Conservation (phyloP, 371 early-diverging fungal species). For the Mucor piriformis region DNA sequence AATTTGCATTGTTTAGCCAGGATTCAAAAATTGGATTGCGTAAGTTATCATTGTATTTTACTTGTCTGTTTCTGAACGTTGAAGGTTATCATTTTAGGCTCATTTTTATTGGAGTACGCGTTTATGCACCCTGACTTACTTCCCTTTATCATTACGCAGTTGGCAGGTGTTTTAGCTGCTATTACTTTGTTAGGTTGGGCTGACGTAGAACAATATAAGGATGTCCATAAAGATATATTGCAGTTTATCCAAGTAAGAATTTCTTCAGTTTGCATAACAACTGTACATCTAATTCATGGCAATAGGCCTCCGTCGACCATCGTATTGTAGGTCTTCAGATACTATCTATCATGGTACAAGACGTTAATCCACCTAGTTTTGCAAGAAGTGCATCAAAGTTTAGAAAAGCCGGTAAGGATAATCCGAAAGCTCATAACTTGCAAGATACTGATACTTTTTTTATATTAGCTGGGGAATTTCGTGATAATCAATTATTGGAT, state of each 20-base stretch:
- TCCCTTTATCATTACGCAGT: conserved; percentile 69
- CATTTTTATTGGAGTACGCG: conserved; percentile 70
- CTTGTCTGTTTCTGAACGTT: background rate
- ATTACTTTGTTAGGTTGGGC: conserved; percentile 85
- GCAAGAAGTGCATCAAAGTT: conserved; percentile 67
- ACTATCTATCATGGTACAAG: conserved; percentile 59
- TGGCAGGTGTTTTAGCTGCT: conserved; percentile 73
- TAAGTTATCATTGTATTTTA: conserved; percentile 33
- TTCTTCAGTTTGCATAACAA: background rate
- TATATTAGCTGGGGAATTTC: conserved; percentile 72
- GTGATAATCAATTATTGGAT: conserved; percentile 75
- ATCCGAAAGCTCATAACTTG: background rate
- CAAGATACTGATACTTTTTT: conserved; percentile 3
- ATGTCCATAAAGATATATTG: conserved; percentile 63
- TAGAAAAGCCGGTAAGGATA: conserved; percentile 62
- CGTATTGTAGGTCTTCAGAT: conserved; percentile 69
- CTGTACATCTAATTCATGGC: background rate
- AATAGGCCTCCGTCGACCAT: conserved; percentile 58
- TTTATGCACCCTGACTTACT: conserved; percentile 67
- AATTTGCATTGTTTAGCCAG: conserved; percentile 65
- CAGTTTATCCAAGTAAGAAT: conserved; percentile 69
- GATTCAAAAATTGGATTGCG: conserved; percentile 71
- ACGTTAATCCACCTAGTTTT: conserved; percentile 66
- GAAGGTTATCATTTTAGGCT: conserved; percentile 42
- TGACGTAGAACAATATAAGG: conserved; percentile 71